A percentile compares a stretch with the other conserved stretches of the same genome.
These are phyloP conservation scores for Endocalyx cinctus DNA, from an alignment of 2,329 filamentous ascomycete species.

Conservation along the genomic window DNA sequence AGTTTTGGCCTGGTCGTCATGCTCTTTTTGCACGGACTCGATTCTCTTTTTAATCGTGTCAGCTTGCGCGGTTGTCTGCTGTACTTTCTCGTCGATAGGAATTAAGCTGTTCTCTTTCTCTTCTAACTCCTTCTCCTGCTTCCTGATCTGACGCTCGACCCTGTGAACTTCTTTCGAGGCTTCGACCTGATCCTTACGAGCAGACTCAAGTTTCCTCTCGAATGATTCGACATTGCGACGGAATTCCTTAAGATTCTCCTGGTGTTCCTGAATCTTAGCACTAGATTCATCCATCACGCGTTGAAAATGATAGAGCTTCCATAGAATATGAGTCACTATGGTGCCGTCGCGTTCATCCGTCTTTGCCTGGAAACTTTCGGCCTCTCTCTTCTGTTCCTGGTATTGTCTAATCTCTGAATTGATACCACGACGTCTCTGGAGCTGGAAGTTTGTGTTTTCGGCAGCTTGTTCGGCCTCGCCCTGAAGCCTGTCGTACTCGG, in stretches of 20 bases:
- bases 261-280: constrained; percentile 84
- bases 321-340: constrained; percentile 87
- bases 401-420: constrained; percentile 98
- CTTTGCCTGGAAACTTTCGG: constrained; percentile 88
- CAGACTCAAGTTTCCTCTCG: constrained; percentile 72
- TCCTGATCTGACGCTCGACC: constrained; percentile 79
- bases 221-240: constrained; percentile 83
- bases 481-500: constrained; percentile 89
- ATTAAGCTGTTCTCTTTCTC: constrained; percentile 81
- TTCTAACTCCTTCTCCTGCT: constrained; percentile 82
- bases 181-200: constrained; percentile 76
- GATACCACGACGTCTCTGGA: constrained; percentile 85
- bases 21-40: constrained; percentile 68
- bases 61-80: constrained; percentile 68
- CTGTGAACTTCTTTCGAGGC: constrained; percentile 72
- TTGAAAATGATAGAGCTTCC: constrained; percentile 96
- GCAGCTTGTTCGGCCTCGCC: constrained; percentile 78
- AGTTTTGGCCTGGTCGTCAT: constrained; percentile 62
- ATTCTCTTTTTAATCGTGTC: constrained; percentile 65
- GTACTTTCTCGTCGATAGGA: constrained; percentile 88
- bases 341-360: constrained; percentile 86
- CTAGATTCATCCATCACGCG: constrained; percentile 88
- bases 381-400: constrained; percentile 92
- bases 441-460: constrained; percentile 83
- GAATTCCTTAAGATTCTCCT: constrained; percentile 91